Conservation (phyloP, 352 stramenopile species). For the Globisporangium spinosum region DNA sequence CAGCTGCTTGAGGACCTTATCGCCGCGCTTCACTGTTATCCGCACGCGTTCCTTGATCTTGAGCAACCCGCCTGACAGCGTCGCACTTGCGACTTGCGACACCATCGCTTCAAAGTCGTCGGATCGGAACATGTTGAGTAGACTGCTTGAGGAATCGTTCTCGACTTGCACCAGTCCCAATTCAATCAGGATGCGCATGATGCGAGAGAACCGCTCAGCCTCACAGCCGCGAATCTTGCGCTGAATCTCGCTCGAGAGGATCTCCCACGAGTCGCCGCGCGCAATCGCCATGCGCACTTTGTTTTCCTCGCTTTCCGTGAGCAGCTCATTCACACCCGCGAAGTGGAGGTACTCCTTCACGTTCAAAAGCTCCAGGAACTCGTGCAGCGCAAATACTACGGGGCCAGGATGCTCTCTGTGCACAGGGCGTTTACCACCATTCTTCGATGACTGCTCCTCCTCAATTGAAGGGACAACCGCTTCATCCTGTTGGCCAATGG, state of each 20-base stretch:
- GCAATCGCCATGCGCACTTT: conserved; percentile 41
- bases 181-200: conserved; percentile 70
- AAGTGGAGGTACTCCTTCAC: conserved; percentile 75
- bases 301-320: conserved; percentile 61
- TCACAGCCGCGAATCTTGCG: conserved; percentile 68
- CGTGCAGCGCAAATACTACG: conserved; percentile 58
- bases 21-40: conserved; percentile 56
- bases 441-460: neutral
- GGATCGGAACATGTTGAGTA: conserved; percentile 55
- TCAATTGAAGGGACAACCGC: neutral
- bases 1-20: conserved; percentile 46
- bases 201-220: conserved; percentile 63
- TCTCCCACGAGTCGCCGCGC: conserved; percentile 47
- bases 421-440: neutral
- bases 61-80: conserved; percentile 65
- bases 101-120: conserved; percentile 74
- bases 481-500: neutral
- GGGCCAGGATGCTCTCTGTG: conserved; percentile 10
- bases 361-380: conserved; percentile 60
- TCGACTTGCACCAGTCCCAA: conserved; percentile 56
- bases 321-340: conserved; percentile 56
- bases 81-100: conserved; percentile 71
- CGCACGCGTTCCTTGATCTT: conserved; percentile 40
- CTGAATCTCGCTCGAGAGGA: conserved; percentile 30
- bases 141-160: conserved; percentile 45